These are phyloP conservation scores for Mortierella sp. DNA, from an alignment of 371 early-diverging fungal genomes.

Conservation along the genomic window DNA sequence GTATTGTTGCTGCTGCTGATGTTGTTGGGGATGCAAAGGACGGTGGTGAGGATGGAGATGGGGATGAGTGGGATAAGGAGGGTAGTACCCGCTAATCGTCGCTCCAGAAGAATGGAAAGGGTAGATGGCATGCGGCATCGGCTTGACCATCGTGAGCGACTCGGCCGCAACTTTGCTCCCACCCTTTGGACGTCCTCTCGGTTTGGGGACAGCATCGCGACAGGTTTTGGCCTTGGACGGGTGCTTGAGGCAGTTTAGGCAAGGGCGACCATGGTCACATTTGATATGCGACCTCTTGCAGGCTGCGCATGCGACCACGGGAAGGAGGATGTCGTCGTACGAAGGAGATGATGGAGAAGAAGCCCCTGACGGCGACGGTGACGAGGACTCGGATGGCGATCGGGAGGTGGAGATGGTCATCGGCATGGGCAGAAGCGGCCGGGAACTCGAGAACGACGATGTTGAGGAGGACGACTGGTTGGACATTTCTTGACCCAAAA, in stretches of 20 bases:
- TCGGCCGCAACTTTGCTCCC: constrained; percentile 40
- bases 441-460: constrained; percentile 5
- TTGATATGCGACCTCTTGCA: constrained; percentile 55
- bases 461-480: neutral
- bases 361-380: constrained; percentile 22
- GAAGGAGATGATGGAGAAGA: constrained; percentile 31
- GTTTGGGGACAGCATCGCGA: constrained; percentile 49
- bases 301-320: constrained; percentile 47
- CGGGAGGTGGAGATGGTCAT: constrained; percentile 13
- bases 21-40: constrained; percentile 10
- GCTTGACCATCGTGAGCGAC: constrained; percentile 14
- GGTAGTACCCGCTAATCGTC: neutral
- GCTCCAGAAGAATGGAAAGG: neutral
- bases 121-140: neutral
- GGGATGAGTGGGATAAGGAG: constrained; percentile 1
- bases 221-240: constrained; percentile 43
- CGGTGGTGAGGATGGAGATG: constrained; percentile 1
- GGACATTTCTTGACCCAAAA: constrained; percentile 7
- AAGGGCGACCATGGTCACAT: constrained; percentile 52
- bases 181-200: constrained; percentile 52
- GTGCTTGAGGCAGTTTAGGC: constrained; percentile 53
- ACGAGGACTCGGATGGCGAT: neutral
- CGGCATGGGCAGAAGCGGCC: constrained; percentile 16
- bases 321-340: constrained; percentile 39
- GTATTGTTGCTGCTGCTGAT: constrained; percentile 11